Evolutionary conservation across 1,284 basidiomycete genomes (phyloP).

Genomic region (Ustilago vetiveriae): DNA sequence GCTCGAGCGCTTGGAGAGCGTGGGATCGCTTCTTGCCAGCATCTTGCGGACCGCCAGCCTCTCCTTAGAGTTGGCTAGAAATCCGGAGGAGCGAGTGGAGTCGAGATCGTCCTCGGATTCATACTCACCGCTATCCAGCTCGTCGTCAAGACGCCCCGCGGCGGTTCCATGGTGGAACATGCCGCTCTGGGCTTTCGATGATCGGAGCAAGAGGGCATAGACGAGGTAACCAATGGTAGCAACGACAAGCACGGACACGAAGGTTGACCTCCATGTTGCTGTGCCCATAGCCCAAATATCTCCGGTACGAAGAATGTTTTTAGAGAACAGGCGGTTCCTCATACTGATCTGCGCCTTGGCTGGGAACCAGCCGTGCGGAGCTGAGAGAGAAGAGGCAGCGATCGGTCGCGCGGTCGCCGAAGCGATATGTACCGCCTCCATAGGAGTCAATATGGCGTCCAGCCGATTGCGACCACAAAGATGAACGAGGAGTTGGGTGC

Average conservation of each 20-base stretch:
- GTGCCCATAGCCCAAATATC: conserved; percentile 16
- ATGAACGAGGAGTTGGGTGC: neutral
- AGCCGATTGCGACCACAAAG: neutral
- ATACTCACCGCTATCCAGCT: conserved; percentile 46
- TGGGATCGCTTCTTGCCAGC: conserved; percentile 16
- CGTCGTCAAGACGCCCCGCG: conserved; percentile 13
- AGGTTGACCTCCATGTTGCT: conserved; percentile 15
- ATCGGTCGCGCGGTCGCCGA: neutral
- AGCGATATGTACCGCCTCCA: neutral
- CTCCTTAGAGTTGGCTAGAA: conserved; percentile 34
- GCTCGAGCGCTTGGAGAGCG: conserved; percentile 22
- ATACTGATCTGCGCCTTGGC: conserved; percentile 9
- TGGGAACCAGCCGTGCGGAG: conserved; percentile 11
- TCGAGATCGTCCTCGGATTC: conserved; percentile 46
- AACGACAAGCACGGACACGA: conserved; percentile 5
- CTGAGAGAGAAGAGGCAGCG: neutral
- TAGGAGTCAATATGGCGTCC: too few species aligned
- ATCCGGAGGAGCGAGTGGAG: conserved; percentile 8
- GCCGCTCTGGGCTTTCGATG: conserved; percentile 4
- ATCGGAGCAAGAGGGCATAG: conserved; percentile 2
- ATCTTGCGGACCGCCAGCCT: conserved; percentile 20
- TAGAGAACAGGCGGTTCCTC: conserved; percentile 22
- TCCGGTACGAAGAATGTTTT: conserved; percentile 18
- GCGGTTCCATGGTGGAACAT: conserved; percentile 17
- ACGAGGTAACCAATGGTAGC: neutral